A percentile compares a stretch with the other conserved stretches of the same genome.
Evolutionary conservation across 129 eudicot genomes (phyloP).

Genomic region (Ambrosia trifida): DNA sequence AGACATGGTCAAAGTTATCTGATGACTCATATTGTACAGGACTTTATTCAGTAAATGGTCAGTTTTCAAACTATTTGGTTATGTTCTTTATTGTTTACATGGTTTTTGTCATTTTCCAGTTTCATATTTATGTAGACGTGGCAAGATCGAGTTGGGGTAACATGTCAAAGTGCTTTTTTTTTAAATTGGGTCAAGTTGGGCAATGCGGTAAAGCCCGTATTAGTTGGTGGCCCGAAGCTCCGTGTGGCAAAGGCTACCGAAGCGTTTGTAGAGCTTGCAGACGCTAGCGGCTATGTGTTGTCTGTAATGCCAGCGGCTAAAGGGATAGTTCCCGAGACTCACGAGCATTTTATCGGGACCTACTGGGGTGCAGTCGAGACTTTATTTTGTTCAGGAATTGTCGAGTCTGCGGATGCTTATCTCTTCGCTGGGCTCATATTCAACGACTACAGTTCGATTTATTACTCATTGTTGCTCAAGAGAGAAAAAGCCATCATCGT

Average conservation of each 20-base stretch:
- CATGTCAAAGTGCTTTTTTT: too few relatives aligned
- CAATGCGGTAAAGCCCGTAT: constrained; percentile 67
- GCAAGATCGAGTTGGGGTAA: not conserved
- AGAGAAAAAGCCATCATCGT: constrained; percentile 57
- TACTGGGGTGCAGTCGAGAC: constrained; percentile 73
- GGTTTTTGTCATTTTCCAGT: constrained; percentile 1
- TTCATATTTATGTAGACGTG: not conserved
- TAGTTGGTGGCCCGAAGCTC: constrained; percentile 65
- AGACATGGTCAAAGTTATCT: constrained; percentile 40
- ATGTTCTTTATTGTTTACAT: not conserved
- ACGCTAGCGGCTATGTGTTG: constrained; percentile 54
- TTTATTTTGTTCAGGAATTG: constrained; percentile 50
- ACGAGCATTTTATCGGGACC: constrained; percentile 63
- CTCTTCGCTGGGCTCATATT: constrained; percentile 57
- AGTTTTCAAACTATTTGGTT: constrained; percentile 25
- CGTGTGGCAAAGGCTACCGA: constrained; percentile 52
- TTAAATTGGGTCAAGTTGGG: too few relatives aligned
- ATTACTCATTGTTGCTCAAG: constrained; percentile 56
- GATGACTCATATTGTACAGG: constrained; percentile 50
- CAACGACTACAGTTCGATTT: constrained; percentile 64
- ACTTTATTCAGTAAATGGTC: constrained; percentile 48
- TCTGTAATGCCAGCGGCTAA: constrained; percentile 63
- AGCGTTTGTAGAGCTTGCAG: constrained; percentile 55
- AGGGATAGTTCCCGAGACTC: constrained; percentile 60
- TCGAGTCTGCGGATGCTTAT: constrained; percentile 66